phyloP scores from a whole-genome alignment of 371 early-diverging fungal genomes.

The Syncephalastrum racemosum region DNA sequence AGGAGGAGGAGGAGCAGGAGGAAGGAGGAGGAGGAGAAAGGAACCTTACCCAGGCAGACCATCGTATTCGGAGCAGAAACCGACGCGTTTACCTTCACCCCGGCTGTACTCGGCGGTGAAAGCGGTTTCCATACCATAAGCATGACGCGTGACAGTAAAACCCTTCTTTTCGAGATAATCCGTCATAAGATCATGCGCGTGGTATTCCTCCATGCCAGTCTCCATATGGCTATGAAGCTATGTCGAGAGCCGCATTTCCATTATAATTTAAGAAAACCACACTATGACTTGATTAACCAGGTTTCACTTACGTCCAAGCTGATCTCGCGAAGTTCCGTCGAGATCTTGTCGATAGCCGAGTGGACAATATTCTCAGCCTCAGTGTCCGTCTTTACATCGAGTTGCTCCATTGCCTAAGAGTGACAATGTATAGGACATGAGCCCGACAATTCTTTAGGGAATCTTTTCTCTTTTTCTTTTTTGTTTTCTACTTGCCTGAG shows the following conservation, averaged over 20 bases:
- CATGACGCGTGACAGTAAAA: constrained; percentile 53
- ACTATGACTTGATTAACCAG: neutral
- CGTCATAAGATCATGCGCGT: constrained; percentile 51
- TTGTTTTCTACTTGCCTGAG: constrained; percentile 13
- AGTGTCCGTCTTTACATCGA: constrained; percentile 20
- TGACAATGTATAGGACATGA: neutral
- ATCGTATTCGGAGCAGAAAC: constrained; percentile 62
- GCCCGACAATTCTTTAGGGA: too few species aligned
- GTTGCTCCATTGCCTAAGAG: constrained; percentile 22
- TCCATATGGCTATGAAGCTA: constrained; percentile 63
- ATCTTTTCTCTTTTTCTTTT: too few species aligned
- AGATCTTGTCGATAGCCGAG: constrained; percentile 37
- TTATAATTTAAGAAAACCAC: too few species aligned
- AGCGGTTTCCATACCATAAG: constrained; percentile 56
- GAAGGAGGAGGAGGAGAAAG: too few species aligned
- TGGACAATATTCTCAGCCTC: constrained; percentile 25
- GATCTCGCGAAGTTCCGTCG: constrained; percentile 41
- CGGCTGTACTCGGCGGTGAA: constrained; percentile 56
- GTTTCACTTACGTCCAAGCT: constrained; percentile 38
- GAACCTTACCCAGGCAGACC: constrained; percentile 59
- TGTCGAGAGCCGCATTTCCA: neutral
- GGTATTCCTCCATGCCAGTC: constrained; percentile 51
- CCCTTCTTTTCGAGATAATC: constrained; percentile 53
- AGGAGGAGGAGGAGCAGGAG: too few species aligned
- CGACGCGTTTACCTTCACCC: constrained; percentile 37